A percentile compares a stretch with the other conserved stretches of the same genome.
phyloP scores from a whole-genome alignment of 2,329 filamentous ascomycete species.

The Sarocladiaceae sp. region DNA sequence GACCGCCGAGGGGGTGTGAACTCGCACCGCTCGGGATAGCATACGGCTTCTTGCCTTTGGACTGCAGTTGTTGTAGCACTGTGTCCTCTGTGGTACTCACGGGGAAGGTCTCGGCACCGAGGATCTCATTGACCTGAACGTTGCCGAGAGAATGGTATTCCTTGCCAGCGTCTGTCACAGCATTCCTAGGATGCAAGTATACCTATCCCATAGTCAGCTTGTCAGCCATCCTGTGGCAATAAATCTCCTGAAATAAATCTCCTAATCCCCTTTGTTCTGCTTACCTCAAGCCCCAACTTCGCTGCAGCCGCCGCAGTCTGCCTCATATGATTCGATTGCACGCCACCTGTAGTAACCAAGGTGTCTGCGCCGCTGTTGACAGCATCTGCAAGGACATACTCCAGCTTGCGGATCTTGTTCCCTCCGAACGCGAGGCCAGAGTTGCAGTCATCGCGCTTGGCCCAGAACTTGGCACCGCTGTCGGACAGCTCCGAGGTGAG shows the following conservation, averaged over 20 bases:
- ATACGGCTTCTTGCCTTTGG: constrained; percentile 49
- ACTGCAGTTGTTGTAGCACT: constrained; percentile 12
- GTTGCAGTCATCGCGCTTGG: constrained; percentile 65
- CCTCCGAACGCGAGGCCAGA: constrained; percentile 61
- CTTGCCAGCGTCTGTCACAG: background rate
- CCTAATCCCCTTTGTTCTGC: constrained; percentile 10
- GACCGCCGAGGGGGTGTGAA: constrained; percentile 55
- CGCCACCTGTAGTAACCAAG: constrained; percentile 27
- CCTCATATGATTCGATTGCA: constrained; percentile 30
- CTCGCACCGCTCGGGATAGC: constrained; percentile 59
- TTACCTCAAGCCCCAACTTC: constrained; percentile 19
- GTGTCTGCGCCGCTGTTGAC: constrained; percentile 20
- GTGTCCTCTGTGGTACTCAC: constrained; percentile 5
- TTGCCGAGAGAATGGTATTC: constrained; percentile 14
- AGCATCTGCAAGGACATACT: constrained; percentile 28
- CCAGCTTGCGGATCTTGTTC: constrained; percentile 63
- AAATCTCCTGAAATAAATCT: background rate
- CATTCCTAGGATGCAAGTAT: constrained; percentile 8
- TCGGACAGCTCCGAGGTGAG: constrained; percentile 6
- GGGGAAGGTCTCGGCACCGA: constrained; percentile 14
- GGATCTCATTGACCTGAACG: constrained; percentile 16
- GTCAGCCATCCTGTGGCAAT: background rate
- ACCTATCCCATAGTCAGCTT: constrained; percentile 5
- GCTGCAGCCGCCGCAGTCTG: constrained; percentile 27
- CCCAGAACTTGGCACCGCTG: constrained; percentile 6